Base-by-base conservation (phyloP, 805 yeast species). In the Blastobotrys terrestris region DNA sequence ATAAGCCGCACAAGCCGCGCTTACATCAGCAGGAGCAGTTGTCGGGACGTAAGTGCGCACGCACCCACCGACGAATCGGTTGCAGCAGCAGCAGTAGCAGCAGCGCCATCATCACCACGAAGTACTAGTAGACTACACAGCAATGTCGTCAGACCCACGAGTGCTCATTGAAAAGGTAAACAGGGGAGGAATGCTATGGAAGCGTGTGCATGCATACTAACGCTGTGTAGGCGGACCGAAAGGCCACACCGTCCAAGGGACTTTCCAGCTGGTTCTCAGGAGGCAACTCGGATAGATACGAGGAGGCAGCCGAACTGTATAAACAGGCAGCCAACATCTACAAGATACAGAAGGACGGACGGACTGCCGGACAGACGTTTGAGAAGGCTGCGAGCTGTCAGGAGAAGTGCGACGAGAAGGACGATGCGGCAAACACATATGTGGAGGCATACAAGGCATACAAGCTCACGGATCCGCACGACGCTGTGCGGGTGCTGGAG, bases 251-350 rank as follows among this genome's bases (percentile, higher is more conserved):
- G 74, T 82, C 22, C 15, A 43, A 42, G 16, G 31, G 31, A 18
- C 57, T 68, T 53, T 60, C 66, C 48, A 56, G 62, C 43, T 50
- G 67, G 46, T 56, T 89, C 50, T 85, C 92, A 2, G 77, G 85
- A 1, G 77, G 85, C 1, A 76, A 77, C 35, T 71, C 82, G 2
- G 76, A 78, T 56, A 78, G 87, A 56, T 79, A 74, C 50, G 99
- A 94, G 66, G 99, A 94, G 58, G 98, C 99, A 2, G 84, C 91
- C 2, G 99, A 94, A 58, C 71, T 88, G 26, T 92, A 84, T 65
- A 76, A 85, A 19, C 95, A 91, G 68, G 99, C 99, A 1, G 99
- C 95, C n/a, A 94, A 92, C 64, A 77, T 81, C 26, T 94, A 83
- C 73, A 79, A 91, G 56, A 70, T 94, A 53, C 83, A 80, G 60